phyloP scores from a whole-genome alignment of 1,284 basidiomycete species.

The Rhodotorula sp. region DNA sequence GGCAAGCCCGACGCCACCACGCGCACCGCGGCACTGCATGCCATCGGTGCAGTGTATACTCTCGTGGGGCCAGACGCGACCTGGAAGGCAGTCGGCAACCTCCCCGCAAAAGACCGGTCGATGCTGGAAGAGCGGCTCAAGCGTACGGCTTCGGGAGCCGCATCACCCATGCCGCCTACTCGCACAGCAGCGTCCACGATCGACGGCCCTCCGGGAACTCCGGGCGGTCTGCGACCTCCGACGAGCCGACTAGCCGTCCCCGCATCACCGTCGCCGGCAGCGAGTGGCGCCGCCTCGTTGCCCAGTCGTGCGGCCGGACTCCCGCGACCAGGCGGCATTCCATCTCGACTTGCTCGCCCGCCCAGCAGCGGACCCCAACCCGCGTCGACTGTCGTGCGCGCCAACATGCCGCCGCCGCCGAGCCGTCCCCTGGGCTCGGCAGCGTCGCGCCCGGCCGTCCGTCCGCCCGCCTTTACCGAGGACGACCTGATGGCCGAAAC shows the following conservation, averaged over 20 bases:
- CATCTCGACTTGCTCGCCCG: slow-evolving; percentile 20
- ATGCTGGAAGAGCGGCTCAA: slow-evolving; percentile 87
- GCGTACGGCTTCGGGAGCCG: slow-evolving; percentile 60
- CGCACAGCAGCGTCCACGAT: slow-evolving; percentile 7
- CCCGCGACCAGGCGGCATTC: slow-evolving; percentile 27
- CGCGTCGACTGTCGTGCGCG: not conserved
- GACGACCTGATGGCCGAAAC: slow-evolving; percentile 26
- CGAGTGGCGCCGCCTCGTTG: slow-evolving; percentile 4
- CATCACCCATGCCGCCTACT: slow-evolving; percentile 18
- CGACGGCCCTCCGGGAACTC: slow-evolving; percentile 13
- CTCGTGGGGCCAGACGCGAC: slow-evolving; percentile 76
- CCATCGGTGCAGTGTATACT: slow-evolving; percentile 79
- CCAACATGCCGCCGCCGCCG: slow-evolving; percentile 7
- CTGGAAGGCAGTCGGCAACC: slow-evolving; percentile 71
- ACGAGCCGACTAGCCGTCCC: not conserved
- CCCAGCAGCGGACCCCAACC: not conserved
- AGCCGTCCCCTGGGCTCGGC: slow-evolving; percentile 5
- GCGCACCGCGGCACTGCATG: slow-evolving; percentile 74
- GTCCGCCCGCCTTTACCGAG: slow-evolving; percentile 19
- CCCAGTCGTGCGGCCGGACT: slow-evolving; percentile 12
- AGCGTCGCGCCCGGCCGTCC: not conserved
- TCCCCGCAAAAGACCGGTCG: slow-evolving; percentile 83
- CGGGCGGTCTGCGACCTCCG: slow-evolving; percentile 14
- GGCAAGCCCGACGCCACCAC: slow-evolving; percentile 84
- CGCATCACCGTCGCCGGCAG: slow-evolving; percentile 10